phyloP scores from a whole-genome alignment of 352 stramenopile species.

The Pythium vanterpoolii region DNA sequence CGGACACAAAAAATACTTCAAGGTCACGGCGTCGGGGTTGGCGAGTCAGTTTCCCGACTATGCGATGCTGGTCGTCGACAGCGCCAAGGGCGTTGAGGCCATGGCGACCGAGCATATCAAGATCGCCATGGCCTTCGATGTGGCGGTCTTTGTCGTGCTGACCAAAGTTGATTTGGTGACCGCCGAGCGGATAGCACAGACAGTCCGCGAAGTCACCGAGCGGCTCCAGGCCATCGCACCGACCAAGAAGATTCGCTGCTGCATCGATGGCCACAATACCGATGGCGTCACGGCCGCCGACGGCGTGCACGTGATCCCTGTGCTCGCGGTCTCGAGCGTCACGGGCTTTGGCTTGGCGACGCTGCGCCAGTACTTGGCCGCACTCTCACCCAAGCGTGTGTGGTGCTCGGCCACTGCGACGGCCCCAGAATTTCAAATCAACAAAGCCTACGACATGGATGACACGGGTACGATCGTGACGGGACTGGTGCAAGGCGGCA shows the following conservation, averaged over 20 bases:
- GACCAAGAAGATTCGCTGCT: conserved; percentile 17
- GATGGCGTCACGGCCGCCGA: conserved; percentile 6
- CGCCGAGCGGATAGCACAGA: conserved; percentile 43
- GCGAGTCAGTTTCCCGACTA: conserved; percentile 85
- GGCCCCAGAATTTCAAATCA: conserved; percentile 73
- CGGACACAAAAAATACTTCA: conserved; percentile 87
- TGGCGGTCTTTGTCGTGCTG: conserved; percentile 76
- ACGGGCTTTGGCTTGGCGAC: conserved; percentile 47
- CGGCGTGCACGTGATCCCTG: conserved; percentile 33
- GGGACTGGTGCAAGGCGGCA: conserved; percentile 66
- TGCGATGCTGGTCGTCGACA: conserved; percentile 81
- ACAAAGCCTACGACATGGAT: conserved; percentile 73
- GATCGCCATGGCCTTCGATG: conserved; percentile 68
- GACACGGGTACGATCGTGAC: conserved; percentile 66
- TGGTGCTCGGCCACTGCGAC: conserved; percentile 52
- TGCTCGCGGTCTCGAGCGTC: conserved; percentile 66
- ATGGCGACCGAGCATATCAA: conserved; percentile 82
- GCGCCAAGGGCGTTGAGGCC: conserved; percentile 50
- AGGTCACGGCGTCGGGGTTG: conserved; percentile 81
- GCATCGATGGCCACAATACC: neutral
- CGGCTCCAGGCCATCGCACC: conserved; percentile 31
- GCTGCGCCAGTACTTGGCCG: conserved; percentile 54
- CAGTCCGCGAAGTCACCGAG: conserved; percentile 40
- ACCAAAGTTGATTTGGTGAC: conserved; percentile 66
- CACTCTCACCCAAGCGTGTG: conserved; percentile 50